Conservation (phyloP, 2,329 filamentous ascomycete genomes). For the Incumbomyces delicatus region DNA sequence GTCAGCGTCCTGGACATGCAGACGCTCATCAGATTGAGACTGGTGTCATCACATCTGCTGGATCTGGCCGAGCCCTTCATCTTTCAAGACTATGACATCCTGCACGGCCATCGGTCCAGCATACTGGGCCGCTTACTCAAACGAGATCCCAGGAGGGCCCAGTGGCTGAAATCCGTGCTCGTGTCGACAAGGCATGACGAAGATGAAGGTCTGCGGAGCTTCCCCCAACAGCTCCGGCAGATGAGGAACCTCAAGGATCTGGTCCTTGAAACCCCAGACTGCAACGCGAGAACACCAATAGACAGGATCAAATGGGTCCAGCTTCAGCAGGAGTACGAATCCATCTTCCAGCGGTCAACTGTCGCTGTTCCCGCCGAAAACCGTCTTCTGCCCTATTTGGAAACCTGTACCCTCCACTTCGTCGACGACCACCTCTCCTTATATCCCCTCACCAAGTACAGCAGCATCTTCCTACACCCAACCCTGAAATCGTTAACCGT, state of each 20-base stretch:
- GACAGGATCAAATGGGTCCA: conserved; percentile 18
- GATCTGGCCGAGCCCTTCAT: conserved; percentile 18
- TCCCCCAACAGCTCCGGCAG: conserved; percentile 15
- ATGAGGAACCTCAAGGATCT: conserved; percentile 19
- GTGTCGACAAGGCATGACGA: conserved; percentile 20
- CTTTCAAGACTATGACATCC: conserved; percentile 16
- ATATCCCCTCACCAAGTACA: conserved; percentile 20
- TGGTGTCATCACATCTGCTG: conserved; percentile 16
- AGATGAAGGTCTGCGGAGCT: conserved; percentile 13
- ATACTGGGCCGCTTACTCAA: conserved; percentile 11
- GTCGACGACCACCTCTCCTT: conserved; percentile 19
- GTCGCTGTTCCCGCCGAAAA: conserved; percentile 13
- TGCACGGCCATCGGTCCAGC: conserved; percentile 12
- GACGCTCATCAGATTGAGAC: conserved; percentile 10
- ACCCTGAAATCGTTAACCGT: conserved; percentile 18
- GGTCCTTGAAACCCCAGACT: conserved; percentile 20
- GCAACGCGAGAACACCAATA: conserved; percentile 16
- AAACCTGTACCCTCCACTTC: conserved; percentile 19
- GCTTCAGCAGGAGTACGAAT: conserved; percentile 19
- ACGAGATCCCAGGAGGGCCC: conserved; percentile 13
- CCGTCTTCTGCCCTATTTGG: conserved; percentile 14
- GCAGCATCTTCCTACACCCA: conserved; percentile 20
- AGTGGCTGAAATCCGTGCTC: conserved; percentile 17
- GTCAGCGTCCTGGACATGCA: conserved; percentile 15
- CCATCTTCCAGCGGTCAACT: conserved; percentile 17